Conservation (phyloP, 768 basidiomycete genomes). For the Sistotremastrum suecicum region DNA sequence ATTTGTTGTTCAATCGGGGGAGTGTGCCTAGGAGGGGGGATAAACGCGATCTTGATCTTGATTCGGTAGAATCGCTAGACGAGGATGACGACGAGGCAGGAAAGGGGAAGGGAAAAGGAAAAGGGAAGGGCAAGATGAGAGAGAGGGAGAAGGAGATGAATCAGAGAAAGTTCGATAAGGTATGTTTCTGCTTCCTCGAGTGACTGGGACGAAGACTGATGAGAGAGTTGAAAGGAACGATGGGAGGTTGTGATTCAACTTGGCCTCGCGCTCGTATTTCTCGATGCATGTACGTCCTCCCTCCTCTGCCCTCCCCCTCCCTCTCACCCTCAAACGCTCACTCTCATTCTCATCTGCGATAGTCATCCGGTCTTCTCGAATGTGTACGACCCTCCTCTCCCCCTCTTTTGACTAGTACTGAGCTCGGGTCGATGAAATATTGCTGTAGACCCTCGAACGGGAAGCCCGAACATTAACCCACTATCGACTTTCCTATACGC, state of each 20-base stretch:
- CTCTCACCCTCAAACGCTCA: too few relatives aligned
- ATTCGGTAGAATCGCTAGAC: background rate
- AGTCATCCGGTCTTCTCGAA: slow-evolving; percentile 6
- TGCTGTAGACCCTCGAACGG: too few relatives aligned
- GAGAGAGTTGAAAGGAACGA: slow-evolving; percentile 28
- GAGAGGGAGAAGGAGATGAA: slow-evolving; percentile 9
- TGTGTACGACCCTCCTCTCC: too few relatives aligned
- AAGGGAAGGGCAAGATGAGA: slow-evolving; percentile 7
- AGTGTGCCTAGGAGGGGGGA: slow-evolving; percentile 40
- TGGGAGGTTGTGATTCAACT: slow-evolving; percentile 48
- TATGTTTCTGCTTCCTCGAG: slow-evolving; percentile 6
- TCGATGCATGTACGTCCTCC: slow-evolving; percentile 56
- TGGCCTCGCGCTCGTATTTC: slow-evolving; percentile 39
- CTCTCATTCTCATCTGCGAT: too few relatives aligned
- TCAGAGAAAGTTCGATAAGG: slow-evolving; percentile 7
- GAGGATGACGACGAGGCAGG: background rate
- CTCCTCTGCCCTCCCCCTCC: slow-evolving; percentile 8
- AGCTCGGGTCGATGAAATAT: too few relatives aligned
- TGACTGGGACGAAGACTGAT: background rate
- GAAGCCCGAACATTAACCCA: too few relatives aligned
- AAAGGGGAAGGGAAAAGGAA: background rate
- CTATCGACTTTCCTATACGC: slow-evolving; percentile 39
- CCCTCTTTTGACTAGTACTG: too few relatives aligned
- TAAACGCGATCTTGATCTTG: slow-evolving; percentile 6
- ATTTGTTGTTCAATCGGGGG: slow-evolving; percentile 71